A percentile compares a stretch with the other conserved stretches of the same genome.
Evolutionary conservation across 805 yeast species (phyloP).

Genomic region (Candida hispaniensis): DNA sequence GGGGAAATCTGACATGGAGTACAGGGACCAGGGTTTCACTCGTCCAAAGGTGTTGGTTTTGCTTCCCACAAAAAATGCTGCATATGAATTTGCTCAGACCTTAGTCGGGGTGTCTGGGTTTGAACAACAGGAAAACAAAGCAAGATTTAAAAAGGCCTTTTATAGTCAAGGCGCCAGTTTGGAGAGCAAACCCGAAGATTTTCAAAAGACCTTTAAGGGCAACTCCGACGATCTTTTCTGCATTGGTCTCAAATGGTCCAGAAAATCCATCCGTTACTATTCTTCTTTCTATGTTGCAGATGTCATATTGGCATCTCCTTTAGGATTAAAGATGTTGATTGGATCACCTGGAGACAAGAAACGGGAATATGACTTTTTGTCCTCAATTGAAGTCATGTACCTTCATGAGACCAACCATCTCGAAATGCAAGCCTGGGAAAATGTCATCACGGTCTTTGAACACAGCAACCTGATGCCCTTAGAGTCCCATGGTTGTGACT

Average conservation of each 20-base stretch:
- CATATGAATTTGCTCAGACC: conserved; percentile 55
- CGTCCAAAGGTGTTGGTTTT: conserved; percentile 79
- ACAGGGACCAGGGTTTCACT: conserved; percentile 90
- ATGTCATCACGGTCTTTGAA: conserved; percentile 54
- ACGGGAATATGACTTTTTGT: conserved; percentile 67
- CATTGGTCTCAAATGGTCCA: conserved; percentile 79
- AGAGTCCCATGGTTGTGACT: conserved; percentile 74
- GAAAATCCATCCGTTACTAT: conserved; percentile 76
- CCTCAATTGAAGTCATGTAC: conserved; percentile 74
- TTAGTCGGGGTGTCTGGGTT: conserved; percentile 54
- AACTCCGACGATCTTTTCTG: conserved; percentile 88
- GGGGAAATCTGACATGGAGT: conserved; percentile 46
- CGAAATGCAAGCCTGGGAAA: conserved; percentile 90
- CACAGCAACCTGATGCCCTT: conserved; percentile 69
- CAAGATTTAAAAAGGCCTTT: conserved; percentile 65
- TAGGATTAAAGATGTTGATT: conserved; percentile 71
- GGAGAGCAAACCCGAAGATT: conserved; percentile 67
- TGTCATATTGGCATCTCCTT: conserved; percentile 80
- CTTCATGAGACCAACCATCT: conserved; percentile 78
- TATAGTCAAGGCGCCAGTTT: conserved; percentile 41
- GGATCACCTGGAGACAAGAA: conserved; percentile 47
- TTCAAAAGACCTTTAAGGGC: conserved; percentile 69
- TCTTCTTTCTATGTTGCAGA: conserved; percentile 79
- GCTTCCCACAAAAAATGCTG: conserved; percentile 73
- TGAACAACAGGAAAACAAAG: conserved; percentile 69